Base-by-base conservation (phyloP, 2,329 filamentous ascomycete species). In the Neoscytalidium dimidiatum region DNA sequence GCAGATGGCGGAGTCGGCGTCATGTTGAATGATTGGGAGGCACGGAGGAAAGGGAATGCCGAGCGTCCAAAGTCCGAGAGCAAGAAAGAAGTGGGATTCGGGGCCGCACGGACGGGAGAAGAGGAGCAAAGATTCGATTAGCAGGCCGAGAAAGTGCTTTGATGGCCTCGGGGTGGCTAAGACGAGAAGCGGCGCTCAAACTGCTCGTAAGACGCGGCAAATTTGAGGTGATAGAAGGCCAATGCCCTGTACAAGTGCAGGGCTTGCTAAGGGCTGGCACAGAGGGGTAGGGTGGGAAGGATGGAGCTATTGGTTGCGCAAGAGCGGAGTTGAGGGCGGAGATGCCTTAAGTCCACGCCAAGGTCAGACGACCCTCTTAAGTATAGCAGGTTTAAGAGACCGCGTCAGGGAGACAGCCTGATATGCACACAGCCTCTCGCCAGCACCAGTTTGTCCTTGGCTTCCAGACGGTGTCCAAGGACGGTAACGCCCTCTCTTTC, bases 1-100 rank as follows among this genome's bases (percentile, higher is more conserved):
- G 90, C 92, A 31, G 91, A 64, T 9, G 61, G 49, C 21, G 61
- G 61, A 9, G 61, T 64, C 13, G 61, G 61, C 33, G 64, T 62
- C 68, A 69, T 69, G 41, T 21, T 38, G 41, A 43, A 62, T 21
- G 28, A 29, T 26, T 29, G 21, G 9, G 33, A n/a, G 52, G 49
- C n/a, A 31, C 43, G 52, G 51, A 58, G 31, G 31, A 49, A 44
- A 41, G 48, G 62, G 29, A 46, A 7, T 31, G 35, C 28, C 49
- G 31, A 31, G 51, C 49, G 19, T 31, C 23, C 51, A 56, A 64
- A 64, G 43, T 48, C 62, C 51, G 51, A 53, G 49, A 3, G 31
- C 23, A n/a, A 23, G n/a, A 53, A n/a, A 29, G 46, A 38, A 14
- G 46, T n/a, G 33, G 13, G 11, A 8, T 43, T 21, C 17, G 28